Evolutionary conservation across 1,139 yeast genomes (phyloP).

Genomic region (Kodamaea plutei): DNA sequence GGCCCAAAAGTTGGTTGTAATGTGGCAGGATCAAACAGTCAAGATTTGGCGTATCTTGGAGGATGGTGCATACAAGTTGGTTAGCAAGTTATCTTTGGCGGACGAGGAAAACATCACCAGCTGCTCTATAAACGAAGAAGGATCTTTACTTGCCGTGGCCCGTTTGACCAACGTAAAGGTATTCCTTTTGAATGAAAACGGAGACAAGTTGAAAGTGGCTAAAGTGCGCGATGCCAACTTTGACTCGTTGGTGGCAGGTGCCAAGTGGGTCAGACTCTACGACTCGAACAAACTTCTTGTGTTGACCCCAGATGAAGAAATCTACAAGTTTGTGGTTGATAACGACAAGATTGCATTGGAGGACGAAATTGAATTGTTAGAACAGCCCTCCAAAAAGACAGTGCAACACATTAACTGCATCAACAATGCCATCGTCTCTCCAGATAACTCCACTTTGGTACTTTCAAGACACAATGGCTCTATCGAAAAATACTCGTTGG

Average conservation of each 20-base stretch:
- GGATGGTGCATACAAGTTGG: conserved; percentile 43
- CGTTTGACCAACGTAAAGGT: conserved; percentile 67
- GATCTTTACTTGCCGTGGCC: conserved; percentile 64
- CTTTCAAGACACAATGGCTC: conserved; percentile 63
- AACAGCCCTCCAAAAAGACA: conserved; percentile 13
- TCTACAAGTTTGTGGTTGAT: conserved; percentile 45
- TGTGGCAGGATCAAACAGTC: conserved; percentile 81
- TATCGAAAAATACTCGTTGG: conserved; percentile 48
- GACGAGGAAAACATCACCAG: conserved; percentile 80
- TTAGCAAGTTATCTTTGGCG: conserved; percentile 60
- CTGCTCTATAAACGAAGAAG: conserved; percentile 66
- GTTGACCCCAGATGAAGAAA: conserved; percentile 64
- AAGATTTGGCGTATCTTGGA: conserved; percentile 72
- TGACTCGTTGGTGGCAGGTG: conserved; percentile 50
- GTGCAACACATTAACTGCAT: conserved; percentile 41
- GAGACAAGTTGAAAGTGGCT: conserved; percentile 42
- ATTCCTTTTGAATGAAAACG: conserved; percentile 48
- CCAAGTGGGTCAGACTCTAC: conserved; percentile 47
- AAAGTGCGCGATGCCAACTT: conserved; percentile 52
- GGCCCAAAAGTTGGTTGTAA: conserved; percentile 48
- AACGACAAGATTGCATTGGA: conserved; percentile 24
- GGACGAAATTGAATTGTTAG: conserved; percentile 41
- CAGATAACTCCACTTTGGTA: conserved; percentile 43
- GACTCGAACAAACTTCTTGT: conserved; percentile 46
- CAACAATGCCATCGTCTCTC: conserved; percentile 47